Conservation (phyloP, 768 basidiomycete species). For the Jaapia argillacea region DNA sequence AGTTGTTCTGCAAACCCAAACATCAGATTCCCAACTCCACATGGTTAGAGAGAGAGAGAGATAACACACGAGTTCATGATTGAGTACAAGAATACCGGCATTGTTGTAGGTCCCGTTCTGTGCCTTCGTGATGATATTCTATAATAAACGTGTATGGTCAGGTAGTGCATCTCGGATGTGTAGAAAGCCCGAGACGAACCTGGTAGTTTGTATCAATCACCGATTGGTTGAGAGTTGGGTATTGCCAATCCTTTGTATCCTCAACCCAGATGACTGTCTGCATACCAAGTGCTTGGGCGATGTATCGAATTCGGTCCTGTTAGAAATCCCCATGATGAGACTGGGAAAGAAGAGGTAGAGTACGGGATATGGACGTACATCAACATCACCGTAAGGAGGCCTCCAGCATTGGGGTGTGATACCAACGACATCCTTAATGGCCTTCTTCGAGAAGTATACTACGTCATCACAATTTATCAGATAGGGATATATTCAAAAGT, state of each 20-base stretch:
- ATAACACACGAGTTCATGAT: background rate
- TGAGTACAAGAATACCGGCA: background rate
- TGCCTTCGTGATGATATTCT: background rate
- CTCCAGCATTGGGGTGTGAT: conserved; percentile 52
- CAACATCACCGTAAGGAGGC: conserved; percentile 59
- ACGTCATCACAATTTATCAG: background rate
- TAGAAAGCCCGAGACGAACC: background rate
- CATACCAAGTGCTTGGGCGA: conserved; percentile 57
- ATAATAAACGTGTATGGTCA: background rate
- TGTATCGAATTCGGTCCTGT: conserved; percentile 57
- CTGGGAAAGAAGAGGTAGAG: background rate
- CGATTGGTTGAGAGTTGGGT: background rate
- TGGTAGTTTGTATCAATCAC: background rate
- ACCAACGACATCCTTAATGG: conserved; percentile 43
- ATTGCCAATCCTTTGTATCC: conserved; percentile 64
- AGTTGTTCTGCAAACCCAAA: background rate
- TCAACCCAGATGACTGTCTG: conserved; percentile 67
- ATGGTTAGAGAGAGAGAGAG: background rate
- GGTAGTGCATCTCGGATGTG: background rate
- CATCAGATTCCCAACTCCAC: background rate
- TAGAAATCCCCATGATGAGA: background rate
- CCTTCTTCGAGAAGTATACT: conserved; percentile 27
- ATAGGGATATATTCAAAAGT: no score
- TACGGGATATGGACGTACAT: conserved; percentile 17
- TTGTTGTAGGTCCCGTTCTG: background rate